Evolutionary conservation across 1,284 basidiomycete genomes (phyloP).

Genomic region (Moniliophthora roreri): DNA sequence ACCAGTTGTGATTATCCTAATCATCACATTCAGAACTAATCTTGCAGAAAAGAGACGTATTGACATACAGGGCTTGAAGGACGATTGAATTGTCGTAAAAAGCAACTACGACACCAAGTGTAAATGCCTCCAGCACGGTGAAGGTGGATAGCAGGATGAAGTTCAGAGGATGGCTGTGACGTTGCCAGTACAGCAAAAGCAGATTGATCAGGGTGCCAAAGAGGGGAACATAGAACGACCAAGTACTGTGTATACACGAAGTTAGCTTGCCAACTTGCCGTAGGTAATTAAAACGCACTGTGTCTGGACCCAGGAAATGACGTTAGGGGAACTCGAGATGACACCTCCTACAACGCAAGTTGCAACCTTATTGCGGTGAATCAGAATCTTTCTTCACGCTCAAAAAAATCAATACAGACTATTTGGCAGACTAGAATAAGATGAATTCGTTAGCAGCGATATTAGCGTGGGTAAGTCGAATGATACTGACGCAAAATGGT

Average conservation of each 20-base stretch:
- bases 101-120: slow-evolving; percentile 75
- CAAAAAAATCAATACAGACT: slow-evolving; percentile 8
- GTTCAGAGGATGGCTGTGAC: slow-evolving; percentile 83
- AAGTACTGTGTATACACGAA: slow-evolving; percentile 42
- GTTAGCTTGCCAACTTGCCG: slow-evolving; percentile 1
- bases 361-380: slow-evolving; percentile 46
- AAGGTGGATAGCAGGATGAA: slow-evolving; percentile 76
- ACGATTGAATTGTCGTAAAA: slow-evolving; percentile 78
- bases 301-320: slow-evolving; percentile 67
- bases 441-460: slow-evolving; percentile 10
- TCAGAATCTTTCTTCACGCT: neutral
- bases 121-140: slow-evolving; percentile 79
- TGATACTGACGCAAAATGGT: slow-evolving; percentile 74
- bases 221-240: slow-evolving; percentile 76
- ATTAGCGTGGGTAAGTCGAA: slow-evolving; percentile 1
- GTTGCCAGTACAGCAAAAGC: slow-evolving; percentile 82
- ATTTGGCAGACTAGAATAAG: slow-evolving; percentile 45
- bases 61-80: slow-evolving; percentile 77
- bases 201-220: slow-evolving; percentile 76
- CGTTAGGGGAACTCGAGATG: slow-evolving; percentile 56
- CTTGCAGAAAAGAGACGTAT: neutral
- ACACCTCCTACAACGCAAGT: slow-evolving; percentile 69
- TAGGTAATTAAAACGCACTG: slow-evolving; percentile 44
- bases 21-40: neutral
- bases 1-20: slow-evolving; percentile 78